These are phyloP conservation scores for Erodium trifolium DNA, from an alignment of 441 rosid genomes.

Conservation along the genomic window DNA sequence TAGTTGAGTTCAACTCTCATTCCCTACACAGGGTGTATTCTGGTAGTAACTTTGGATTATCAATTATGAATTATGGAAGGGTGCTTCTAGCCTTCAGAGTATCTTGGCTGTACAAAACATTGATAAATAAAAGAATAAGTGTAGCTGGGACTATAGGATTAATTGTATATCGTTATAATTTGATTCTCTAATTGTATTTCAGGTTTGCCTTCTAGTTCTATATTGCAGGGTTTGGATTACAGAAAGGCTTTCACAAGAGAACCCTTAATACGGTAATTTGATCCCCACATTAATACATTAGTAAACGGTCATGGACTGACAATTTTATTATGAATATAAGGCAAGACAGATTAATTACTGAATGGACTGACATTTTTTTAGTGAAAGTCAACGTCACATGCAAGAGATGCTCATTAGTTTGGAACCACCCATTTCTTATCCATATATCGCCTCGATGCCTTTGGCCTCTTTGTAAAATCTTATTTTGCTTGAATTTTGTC, in stretches of 20 bases:
- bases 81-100: not conserved
- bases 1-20: not conserved
- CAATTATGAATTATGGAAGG: not conserved
- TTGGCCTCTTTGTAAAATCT: not conserved
- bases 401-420: not conserved
- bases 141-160: not conserved
- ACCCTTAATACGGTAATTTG: conserved; percentile 29
- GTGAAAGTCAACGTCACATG: not conserved
- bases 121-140: not conserved
- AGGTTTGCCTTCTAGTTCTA: conserved; percentile 28
- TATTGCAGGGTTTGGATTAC: conserved; percentile 17
- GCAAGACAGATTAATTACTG: not conserved
- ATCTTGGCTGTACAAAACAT: not conserved
- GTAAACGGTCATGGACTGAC: not conserved
- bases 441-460: not conserved
- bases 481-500: not conserved
- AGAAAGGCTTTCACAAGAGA: conserved; percentile 20
- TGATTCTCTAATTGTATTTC: conserved; percentile 21
- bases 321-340: not conserved
- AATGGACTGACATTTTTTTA: not conserved
- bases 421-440: not conserved
- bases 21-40: not conserved
- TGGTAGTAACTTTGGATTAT: not conserved
- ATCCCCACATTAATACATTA: conserved; percentile 6
- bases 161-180: not conserved